A percentile compares a stretch with the other conserved stretches of the same genome.
Conservation (phyloP, 108 stramenopile species). For the Parmales sp. region DNA sequence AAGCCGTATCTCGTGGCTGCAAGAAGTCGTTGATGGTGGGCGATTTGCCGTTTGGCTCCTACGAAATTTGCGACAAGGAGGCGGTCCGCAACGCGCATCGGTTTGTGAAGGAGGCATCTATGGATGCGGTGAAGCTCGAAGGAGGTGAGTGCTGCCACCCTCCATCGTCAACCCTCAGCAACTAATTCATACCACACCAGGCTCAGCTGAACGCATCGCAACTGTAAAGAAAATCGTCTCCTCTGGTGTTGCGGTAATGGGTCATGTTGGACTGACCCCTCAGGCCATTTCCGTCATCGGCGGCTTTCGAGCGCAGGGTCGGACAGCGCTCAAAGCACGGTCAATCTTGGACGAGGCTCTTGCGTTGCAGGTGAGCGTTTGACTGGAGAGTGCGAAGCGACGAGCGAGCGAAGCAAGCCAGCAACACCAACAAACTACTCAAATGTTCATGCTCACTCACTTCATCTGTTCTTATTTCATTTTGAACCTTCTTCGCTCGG, state of each 20-base stretch:
- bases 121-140: slow-evolving; percentile 89
- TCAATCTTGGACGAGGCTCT: not conserved
- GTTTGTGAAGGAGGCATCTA: slow-evolving; percentile 79
- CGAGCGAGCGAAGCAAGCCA: no score
- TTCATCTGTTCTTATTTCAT: no score
- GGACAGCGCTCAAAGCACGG: slow-evolving; percentile 65
- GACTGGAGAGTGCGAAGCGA: no score
- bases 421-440: no score
- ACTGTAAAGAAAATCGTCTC: slow-evolving; percentile 74
- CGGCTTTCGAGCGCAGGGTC: slow-evolving; percentile 95
- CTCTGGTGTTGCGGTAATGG: slow-evolving; percentile 94
- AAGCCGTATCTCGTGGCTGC: slow-evolving; percentile 70
- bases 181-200: not conserved
- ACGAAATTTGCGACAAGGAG: slow-evolving; percentile 78
- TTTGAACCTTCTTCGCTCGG: no score
- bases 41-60: slow-evolving; percentile 96
- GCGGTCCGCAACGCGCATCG: slow-evolving; percentile 71
- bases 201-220: slow-evolving; percentile 28
- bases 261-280: slow-evolving; percentile 93
- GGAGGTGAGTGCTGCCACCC: slow-evolving; percentile 32
- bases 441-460: no score
- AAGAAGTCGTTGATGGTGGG: slow-evolving; percentile 76
- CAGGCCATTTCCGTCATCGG: slow-evolving; percentile 90
- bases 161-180: not conserved
- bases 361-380: no score